Percentiles rank a stretch among this genome's conserved stretches.
Conservation (phyloP, 768 basidiomycete genomes). For the Boletales sp. region DNA sequence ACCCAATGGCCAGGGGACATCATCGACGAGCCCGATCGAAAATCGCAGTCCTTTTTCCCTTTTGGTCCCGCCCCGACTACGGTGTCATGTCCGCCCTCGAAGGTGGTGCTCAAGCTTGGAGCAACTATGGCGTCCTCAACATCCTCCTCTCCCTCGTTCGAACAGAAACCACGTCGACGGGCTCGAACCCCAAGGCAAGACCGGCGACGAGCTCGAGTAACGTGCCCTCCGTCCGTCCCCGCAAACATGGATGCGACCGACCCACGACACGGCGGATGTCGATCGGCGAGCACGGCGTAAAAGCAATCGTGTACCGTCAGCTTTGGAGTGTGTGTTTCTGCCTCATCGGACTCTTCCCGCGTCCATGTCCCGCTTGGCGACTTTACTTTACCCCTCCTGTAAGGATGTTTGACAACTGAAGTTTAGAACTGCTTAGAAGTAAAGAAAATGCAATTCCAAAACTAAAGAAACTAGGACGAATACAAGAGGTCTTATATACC, state of each 20-base stretch:
- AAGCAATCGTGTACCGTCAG: conserved; percentile 88
- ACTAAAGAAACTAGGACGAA: no score
- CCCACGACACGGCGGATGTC: conserved; percentile 58
- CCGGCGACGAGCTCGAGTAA: conserved; percentile 81
- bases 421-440: no score
- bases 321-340: conserved; percentile 99
- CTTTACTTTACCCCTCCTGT: conserved; percentile 87
- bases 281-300: conserved; percentile 87
- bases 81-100: conserved; percentile 79
- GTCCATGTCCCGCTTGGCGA: conserved; percentile 97
- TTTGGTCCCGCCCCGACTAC: conserved; percentile 86
- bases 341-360: conserved; percentile 90
- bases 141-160: conserved; percentile 98
- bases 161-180: conserved; percentile 94
- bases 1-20: conserved; percentile 99
- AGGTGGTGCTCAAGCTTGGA: conserved; percentile 83
- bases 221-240: conserved; percentile 30
- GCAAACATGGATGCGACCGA: conserved; percentile 1
- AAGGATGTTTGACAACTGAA: no score
- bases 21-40: conserved; percentile 96
- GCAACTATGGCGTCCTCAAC: conserved; percentile 96
- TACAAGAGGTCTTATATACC: no score
- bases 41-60: conserved; percentile 95
- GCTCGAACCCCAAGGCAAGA: conserved; percentile 78
- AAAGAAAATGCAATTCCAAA: no score